Conservation (phyloP, 1,284 basidiomycete species). For the Mycosarcoma maydis region DNA sequence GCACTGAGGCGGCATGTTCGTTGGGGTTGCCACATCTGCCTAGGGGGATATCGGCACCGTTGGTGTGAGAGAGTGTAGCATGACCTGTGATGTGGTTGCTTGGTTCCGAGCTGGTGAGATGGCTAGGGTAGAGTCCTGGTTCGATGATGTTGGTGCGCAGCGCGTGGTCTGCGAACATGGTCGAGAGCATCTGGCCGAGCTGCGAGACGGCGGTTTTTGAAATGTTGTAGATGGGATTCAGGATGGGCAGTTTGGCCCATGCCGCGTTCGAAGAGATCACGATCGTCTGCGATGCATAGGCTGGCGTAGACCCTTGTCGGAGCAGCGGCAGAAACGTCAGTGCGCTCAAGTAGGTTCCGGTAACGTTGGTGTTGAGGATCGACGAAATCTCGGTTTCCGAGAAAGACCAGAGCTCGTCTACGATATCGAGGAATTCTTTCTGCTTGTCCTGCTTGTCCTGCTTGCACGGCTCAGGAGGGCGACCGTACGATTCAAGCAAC, state of each 20-base stretch:
- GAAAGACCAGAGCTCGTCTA: constrained; percentile 42
- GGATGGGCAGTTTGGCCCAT: constrained; percentile 43
- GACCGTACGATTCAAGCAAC: constrained; percentile 33
- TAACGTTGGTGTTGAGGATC: constrained; percentile 41
- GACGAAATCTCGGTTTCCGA: constrained; percentile 19
- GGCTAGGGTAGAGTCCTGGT: constrained; percentile 43
- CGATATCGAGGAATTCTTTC: constrained; percentile 19
- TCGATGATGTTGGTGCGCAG: constrained; percentile 41
- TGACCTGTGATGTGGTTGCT: constrained; percentile 25
- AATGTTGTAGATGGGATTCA: constrained; percentile 54
- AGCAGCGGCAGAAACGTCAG: constrained; percentile 39
- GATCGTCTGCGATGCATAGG: constrained; percentile 37
- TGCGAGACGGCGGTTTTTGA: constrained; percentile 46
- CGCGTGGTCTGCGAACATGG: constrained; percentile 32
- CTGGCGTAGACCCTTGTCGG: constrained; percentile 5
- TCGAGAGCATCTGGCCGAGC: constrained; percentile 33
- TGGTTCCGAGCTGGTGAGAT: constrained; percentile 28
- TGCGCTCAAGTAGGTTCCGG: constrained; percentile 42
- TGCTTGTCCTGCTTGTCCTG: constrained; percentile 4
- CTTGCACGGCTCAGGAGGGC: not conserved
- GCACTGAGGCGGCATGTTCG: constrained; percentile 36
- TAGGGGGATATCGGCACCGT: constrained; percentile 48
- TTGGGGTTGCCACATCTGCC: constrained; percentile 36
- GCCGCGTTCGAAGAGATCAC: constrained; percentile 46
- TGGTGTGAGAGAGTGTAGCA: constrained; percentile 30